phyloP scores from a whole-genome alignment of 78 protist genomes.

The Paratrimastix pyriformis region DNA sequence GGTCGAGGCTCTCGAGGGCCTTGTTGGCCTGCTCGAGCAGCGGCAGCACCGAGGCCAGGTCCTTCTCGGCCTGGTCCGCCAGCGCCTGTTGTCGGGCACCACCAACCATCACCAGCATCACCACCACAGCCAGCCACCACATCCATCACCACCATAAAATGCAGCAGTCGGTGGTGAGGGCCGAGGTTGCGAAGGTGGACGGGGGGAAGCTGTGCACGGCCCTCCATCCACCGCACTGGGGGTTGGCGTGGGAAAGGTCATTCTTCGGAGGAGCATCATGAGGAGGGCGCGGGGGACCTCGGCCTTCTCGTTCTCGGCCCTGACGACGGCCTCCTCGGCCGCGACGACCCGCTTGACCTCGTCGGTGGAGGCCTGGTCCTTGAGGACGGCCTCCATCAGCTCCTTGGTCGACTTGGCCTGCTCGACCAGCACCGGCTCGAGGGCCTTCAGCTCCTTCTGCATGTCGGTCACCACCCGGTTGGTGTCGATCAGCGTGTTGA shows the following conservation, averaged over 20 bases:
- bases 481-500: slow-evolving; percentile 13
- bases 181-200: too few species aligned
- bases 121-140: too few species aligned
- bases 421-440: slow-evolving; percentile 9
- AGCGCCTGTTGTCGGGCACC: not conserved
- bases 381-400: not conserved
- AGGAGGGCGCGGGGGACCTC: too few species aligned
- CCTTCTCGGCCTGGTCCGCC: slow-evolving; percentile 11
- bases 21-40: slow-evolving; percentile 20
- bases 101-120: too few species aligned
- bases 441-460: slow-evolving; percentile 22
- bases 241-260: too few species aligned
- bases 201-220: too few species aligned
- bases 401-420: not conserved
- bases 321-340: slow-evolving; percentile 15
- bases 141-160: too few species aligned
- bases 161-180: too few species aligned
- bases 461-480: slow-evolving; percentile 6
- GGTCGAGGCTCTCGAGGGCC: slow-evolving; percentile 22
- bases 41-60: slow-evolving; percentile 41
- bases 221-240: too few species aligned
- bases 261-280: too few species aligned
- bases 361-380: slow-evolving; percentile 8
- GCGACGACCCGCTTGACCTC: not conserved
- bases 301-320: not conserved